A percentile compares a stretch with the other conserved stretches of the same genome.
phyloP scores from a whole-genome alignment of 2,329 filamentous ascomycete genomes.

The Alternaria sp. region DNA sequence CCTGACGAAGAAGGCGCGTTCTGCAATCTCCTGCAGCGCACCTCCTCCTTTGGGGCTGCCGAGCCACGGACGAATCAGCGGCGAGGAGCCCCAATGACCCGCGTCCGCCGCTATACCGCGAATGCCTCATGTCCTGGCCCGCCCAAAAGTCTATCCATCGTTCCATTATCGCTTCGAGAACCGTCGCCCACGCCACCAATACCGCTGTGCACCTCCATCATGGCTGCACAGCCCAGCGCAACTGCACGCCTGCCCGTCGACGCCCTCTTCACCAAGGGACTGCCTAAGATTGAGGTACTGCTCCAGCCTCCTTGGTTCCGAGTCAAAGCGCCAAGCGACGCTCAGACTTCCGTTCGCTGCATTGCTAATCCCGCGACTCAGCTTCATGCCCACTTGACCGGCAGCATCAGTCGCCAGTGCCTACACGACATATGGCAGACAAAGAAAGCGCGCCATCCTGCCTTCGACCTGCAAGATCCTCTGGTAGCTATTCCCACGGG shows the following conservation, averaged over 20 bases:
- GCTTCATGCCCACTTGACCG: conserved; percentile 83
- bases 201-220: conserved; percentile 4
- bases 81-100: conserved; percentile 9
- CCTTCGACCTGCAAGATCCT: conserved; percentile 71
- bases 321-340: conserved; percentile 25
- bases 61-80: not conserved
- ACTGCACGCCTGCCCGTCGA: conserved; percentile 19
- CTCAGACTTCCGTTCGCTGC: conserved; percentile 40
- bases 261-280: conserved; percentile 40
- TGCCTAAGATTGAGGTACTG: conserved; percentile 56
- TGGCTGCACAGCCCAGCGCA: not conserved
- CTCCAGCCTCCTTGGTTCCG: conserved; percentile 26
- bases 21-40: conserved; percentile 40
- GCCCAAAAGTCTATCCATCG: conserved; percentile 21
- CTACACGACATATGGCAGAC: conserved; percentile 77
- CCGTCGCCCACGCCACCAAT: conserved; percentile 33
- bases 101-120: conserved; percentile 25
- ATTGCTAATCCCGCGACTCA: conserved; percentile 51
- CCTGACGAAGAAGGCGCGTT: conserved; percentile 38
- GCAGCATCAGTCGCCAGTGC: conserved; percentile 75
- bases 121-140: conserved; percentile 22
- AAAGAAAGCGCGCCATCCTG: conserved; percentile 62
- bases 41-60: conserved; percentile 27
- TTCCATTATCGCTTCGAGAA: conserved; percentile 29
- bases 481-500: conserved; percentile 71